These are phyloP conservation scores for Claviceps sp. DNA, from an alignment of 2,329 filamentous ascomycete genomes.

Conservation along the genomic window DNA sequence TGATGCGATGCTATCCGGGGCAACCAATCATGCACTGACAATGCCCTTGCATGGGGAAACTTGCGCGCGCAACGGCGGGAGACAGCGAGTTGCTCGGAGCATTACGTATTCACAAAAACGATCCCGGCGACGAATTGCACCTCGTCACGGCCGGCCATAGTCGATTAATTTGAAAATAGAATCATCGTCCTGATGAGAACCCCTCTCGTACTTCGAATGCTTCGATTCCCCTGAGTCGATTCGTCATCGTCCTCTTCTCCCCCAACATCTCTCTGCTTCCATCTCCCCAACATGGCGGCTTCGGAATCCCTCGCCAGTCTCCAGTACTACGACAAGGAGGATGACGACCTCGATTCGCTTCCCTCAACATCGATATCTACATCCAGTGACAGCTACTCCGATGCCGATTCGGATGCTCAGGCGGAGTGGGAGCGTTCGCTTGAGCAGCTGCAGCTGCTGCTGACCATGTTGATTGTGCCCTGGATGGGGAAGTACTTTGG, in stretches of 20 bases:
- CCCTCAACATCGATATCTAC: slow-evolving; percentile 33
- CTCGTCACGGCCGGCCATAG: neutral
- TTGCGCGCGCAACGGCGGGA: neutral
- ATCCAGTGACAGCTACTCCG: slow-evolving; percentile 41
- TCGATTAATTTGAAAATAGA: neutral
- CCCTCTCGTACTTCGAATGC: neutral
- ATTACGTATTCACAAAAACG: neutral
- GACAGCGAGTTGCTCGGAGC: neutral
- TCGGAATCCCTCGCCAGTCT: slow-evolving; percentile 38
- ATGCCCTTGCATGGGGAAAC: neutral
- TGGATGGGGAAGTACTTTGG: slow-evolving; percentile 93
- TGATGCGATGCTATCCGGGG: neutral
- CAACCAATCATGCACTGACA: slow-evolving; percentile 1
- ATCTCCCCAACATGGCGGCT: slow-evolving; percentile 14
- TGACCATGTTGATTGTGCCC: slow-evolving; percentile 90
- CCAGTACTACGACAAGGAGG: slow-evolving; percentile 34
- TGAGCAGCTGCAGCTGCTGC: slow-evolving; percentile 80
- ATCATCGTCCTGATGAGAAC: neutral
- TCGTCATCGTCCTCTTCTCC: neutral
- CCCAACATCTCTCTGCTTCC: neutral
- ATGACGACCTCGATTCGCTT: slow-evolving; percentile 50
- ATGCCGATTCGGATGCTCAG: slow-evolving; percentile 72
- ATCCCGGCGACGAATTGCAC: neutral
- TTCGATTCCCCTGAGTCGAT: neutral
- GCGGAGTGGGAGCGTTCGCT: slow-evolving; percentile 89